Evolutionary conservation across 129 eudicot genomes (phyloP).

Genomic region (Smallanthus sonchifolius): DNA sequence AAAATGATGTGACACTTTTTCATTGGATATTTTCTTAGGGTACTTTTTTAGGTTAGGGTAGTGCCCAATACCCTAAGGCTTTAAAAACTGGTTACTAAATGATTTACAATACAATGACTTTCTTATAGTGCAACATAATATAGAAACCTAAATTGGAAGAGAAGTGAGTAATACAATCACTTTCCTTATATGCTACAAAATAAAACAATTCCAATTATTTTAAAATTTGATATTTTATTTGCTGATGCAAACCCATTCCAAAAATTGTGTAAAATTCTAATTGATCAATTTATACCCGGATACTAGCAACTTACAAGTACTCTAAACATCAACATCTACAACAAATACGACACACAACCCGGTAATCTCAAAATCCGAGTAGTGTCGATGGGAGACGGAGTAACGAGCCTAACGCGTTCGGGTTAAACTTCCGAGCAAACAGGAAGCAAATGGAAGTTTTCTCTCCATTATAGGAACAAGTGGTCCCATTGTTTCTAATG

Average conservation of each 20-base stretch:
- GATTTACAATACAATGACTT: too few species aligned
- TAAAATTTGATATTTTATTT: not conserved
- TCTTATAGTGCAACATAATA: too few species aligned
- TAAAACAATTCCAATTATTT: not conserved
- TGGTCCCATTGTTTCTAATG: slow-evolving; percentile 67
- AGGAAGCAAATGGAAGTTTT: slow-evolving; percentile 51
- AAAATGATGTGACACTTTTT: too few species aligned
- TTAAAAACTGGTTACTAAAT: too few species aligned
- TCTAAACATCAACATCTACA: slow-evolving; percentile 23
- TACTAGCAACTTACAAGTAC: slow-evolving; percentile 18
- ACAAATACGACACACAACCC: slow-evolving; percentile 8
- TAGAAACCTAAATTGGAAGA: too few species aligned
- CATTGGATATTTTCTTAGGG: too few species aligned
- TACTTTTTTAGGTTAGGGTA: too few species aligned
- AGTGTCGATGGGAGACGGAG: slow-evolving; percentile 43
- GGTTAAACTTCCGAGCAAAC: slow-evolving; percentile 80
- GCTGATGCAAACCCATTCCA: not conserved
- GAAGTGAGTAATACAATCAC: too few species aligned
- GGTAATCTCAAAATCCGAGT: slow-evolving; percentile 50
- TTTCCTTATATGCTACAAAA: not conserved
- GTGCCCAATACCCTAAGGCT: too few species aligned
- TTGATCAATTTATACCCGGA: slow-evolving; percentile 9
- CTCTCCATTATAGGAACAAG: slow-evolving; percentile 48
- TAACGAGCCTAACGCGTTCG: slow-evolving; percentile 55
- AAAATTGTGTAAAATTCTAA: slow-evolving; percentile 13